Conservation (phyloP, 2,329 filamentous ascomycete genomes). For the Furcasterigmium furcatum region DNA sequence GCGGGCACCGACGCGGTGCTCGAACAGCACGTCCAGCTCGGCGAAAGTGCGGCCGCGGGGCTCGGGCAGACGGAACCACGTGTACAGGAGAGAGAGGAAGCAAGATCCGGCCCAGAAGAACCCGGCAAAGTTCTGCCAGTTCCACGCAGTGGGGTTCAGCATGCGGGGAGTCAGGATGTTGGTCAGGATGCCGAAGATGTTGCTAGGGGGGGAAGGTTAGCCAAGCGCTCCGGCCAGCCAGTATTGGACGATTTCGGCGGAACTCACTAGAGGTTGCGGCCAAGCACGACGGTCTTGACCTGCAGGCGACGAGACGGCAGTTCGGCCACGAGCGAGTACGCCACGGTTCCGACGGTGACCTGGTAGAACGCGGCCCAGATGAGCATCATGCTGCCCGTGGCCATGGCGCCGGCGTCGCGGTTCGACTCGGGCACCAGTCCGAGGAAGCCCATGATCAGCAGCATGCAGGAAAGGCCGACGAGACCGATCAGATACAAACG, state of each 20-base stretch:
- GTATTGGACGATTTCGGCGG: not conserved
- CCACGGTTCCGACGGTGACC: conserved; percentile 82
- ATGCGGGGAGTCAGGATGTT: conserved; percentile 86
- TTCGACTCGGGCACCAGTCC: conserved; percentile 65
- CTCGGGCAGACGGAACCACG: conserved; percentile 78
- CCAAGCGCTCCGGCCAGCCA: conserved; percentile 4
- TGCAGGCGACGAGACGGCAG: conserved; percentile 78
- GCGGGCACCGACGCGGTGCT: conserved; percentile 66
- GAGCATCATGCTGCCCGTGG: conserved; percentile 83
- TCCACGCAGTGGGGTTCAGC: conserved; percentile 83
- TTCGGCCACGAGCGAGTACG: conserved; percentile 85
- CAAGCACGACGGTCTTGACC: conserved; percentile 89
- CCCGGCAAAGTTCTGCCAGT: conserved; percentile 83
- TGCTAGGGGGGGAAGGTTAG: conserved; percentile 40
- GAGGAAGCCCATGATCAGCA: conserved; percentile 81
- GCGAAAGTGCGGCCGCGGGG: conserved; percentile 78
- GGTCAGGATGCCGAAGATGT: conserved; percentile 78
- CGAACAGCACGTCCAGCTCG: conserved; percentile 82
- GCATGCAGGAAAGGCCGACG: conserved; percentile 69
- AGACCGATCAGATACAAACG: conserved; percentile 75
- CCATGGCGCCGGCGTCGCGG: conserved; percentile 60
- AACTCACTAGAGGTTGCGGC: conserved; percentile 68
- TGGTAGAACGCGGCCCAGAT: conserved; percentile 82
- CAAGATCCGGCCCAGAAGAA: conserved; percentile 85
- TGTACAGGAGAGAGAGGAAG: conserved; percentile 77